Evolutionary conservation across 2,329 filamentous ascomycete genomes (phyloP).

Genomic region (Tricladium varicosporioides): DNA sequence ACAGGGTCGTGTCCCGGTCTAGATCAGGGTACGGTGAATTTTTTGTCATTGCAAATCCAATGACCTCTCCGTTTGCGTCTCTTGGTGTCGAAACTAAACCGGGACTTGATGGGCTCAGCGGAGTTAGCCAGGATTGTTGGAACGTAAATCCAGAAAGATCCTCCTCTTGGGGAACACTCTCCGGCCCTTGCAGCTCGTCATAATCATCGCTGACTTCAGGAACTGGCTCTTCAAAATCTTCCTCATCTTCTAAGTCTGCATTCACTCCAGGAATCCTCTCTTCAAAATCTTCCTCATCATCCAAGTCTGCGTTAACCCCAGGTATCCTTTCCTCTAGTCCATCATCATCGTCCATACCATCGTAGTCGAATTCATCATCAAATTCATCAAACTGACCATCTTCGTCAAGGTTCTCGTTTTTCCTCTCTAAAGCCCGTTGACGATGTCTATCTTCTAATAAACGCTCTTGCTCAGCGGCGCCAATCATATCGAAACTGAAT

Average conservation of each 20-base stretch:
- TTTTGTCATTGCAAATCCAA: slow-evolving; percentile 50
- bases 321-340: slow-evolving; percentile 67
- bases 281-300: slow-evolving; percentile 40
- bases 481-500: slow-evolving; percentile 80
- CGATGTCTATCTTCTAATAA: slow-evolving; percentile 71
- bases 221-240: slow-evolving; percentile 25
- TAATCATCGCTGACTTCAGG: slow-evolving; percentile 21
- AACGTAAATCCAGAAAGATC: slow-evolving; percentile 31
- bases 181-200: slow-evolving; percentile 22
- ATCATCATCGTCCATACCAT: slow-evolving; percentile 63
- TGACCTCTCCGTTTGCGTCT: slow-evolving; percentile 52
- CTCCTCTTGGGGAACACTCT: slow-evolving; percentile 4
- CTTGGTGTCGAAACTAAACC: slow-evolving; percentile 51
- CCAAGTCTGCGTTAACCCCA: slow-evolving; percentile 47
- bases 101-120: slow-evolving; percentile 49
- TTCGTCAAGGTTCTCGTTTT: slow-evolving; percentile 39
- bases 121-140: slow-evolving; percentile 48
- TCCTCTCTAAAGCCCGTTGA: slow-evolving; percentile 62
- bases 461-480: slow-evolving; percentile 65
- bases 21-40: slow-evolving; percentile 24
- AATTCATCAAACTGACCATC: slow-evolving; percentile 41
- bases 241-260: slow-evolving; percentile 40
- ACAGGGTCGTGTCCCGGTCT: slow-evolving; percentile 7
- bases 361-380: slow-evolving; percentile 62
- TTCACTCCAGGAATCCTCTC: slow-evolving; percentile 62